Base-by-base conservation (phyloP, 345 rosid species). In the Eucalyptus virginea region DNA sequence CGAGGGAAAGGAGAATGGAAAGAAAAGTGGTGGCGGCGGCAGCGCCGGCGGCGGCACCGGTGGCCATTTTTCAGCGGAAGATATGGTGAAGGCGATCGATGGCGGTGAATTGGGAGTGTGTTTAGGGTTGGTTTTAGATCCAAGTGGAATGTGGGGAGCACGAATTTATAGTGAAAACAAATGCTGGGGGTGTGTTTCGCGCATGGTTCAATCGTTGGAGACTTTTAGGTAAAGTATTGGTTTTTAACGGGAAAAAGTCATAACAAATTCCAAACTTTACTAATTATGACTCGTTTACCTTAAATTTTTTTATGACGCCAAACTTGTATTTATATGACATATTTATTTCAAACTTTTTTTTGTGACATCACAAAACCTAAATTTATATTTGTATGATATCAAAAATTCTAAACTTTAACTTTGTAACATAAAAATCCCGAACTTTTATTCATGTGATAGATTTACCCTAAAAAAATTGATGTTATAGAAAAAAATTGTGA, bases 281-380 rank as follows among this genome's bases (percentile, higher is more conserved):
- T 52, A 52, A 52, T 52, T 8, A 52, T 1, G 56, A 19, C 10
- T 7, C 4, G 3, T 52, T 52, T 52, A 52, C 4, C 4, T 19
- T 7, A 51, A 51, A 51, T 51, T 51, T 51, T 51, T 7, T 18
- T 18, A 51, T 52, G 10, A 52, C 1, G 0, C 0, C 3, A 50
- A 6, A 50, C 1, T 1, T 52, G 2, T 52, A 52, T 52, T 52
- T 0, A 52, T 52, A 8, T 19, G 2, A 52, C 0, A 52, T 8
- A 19, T 52, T 19, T 52, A 19, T 52, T 0, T 2, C 2, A 19
- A 52, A 18, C 18, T 8, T 19, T 52, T 8, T 52, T 52, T 2
- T 19, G 2, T 52, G 54, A 52, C 24, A 52, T 52, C 56, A 52
- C 56, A 52, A 52, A 52, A 52, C 5, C 24, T 3, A 52, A 52